Evolutionary conservation across 805 yeast species (phyloP).

Genomic region (Starmerella asiatica): DNA sequence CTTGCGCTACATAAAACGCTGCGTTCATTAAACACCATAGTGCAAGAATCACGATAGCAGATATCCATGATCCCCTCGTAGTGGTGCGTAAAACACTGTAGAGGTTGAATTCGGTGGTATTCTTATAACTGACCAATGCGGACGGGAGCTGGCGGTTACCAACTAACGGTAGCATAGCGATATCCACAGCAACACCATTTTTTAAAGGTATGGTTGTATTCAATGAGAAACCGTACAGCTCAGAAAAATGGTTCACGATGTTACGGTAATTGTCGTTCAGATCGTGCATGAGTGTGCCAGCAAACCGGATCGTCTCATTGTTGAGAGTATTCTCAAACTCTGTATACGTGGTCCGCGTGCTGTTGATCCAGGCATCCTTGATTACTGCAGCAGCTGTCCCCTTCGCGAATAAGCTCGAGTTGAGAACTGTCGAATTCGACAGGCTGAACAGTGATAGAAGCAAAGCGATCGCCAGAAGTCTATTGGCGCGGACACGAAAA

Average conservation of each 20-base stretch:
- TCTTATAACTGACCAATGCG: not conserved
- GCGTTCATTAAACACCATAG: not conserved
- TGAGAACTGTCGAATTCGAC: constrained; percentile 2
- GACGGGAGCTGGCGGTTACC: not conserved
- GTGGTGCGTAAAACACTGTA: not conserved
- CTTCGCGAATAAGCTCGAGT: too few relatives aligned
- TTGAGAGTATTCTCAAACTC: not conserved
- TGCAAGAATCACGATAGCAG: not conserved
- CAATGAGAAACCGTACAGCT: not conserved
- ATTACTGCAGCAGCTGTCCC: too few relatives aligned
- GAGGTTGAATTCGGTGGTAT: not conserved
- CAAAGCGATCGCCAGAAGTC: not conserved
- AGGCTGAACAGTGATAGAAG: not conserved
- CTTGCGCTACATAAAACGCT: not conserved
- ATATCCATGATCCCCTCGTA: not conserved
- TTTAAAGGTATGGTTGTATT: not conserved
- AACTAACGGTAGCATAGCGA: not conserved
- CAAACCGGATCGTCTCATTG: not conserved
- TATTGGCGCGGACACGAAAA: not conserved
- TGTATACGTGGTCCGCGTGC: not conserved
- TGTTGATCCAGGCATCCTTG: not conserved
- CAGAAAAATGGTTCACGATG: not conserved
- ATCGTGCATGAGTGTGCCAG: not conserved
- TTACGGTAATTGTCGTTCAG: not conserved
- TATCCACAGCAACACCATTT: constrained; percentile 5